A percentile compares a stretch with the other conserved stretches of the same genome.
phyloP scores from a whole-genome alignment of 1,284 basidiomycete genomes.

The Ustilago esculenta region DNA sequence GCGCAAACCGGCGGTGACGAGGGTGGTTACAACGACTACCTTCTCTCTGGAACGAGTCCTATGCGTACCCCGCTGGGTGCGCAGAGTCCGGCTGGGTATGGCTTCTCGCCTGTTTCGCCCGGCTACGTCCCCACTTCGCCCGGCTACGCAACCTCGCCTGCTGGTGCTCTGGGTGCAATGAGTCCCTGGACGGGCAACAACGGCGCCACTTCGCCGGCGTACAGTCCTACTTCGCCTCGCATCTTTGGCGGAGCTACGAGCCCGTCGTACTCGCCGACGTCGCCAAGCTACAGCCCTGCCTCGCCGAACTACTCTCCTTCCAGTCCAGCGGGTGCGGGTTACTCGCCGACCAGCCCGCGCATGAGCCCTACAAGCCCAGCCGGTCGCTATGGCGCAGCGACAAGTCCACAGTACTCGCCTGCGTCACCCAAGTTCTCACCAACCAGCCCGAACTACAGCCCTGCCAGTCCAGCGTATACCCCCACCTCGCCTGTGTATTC shows the following conservation, averaged over 20 bases:
- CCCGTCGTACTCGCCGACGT: constrained; percentile 71
- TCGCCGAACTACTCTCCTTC: constrained; percentile 61
- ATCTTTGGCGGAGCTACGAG: constrained; percentile 77
- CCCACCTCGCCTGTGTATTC: constrained; percentile 64
- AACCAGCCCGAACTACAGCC: constrained; percentile 58
- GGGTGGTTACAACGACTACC: constrained; percentile 74
- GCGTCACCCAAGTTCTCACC: constrained; percentile 56
- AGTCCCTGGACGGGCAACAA: constrained; percentile 59
- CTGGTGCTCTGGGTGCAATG: constrained; percentile 75
- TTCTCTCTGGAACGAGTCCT: constrained; percentile 83
- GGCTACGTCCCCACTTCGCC: constrained; percentile 61
- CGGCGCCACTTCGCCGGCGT: constrained; percentile 70
- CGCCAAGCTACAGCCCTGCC: constrained; percentile 62
- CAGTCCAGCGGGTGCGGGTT: constrained; percentile 56
- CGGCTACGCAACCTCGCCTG: constrained; percentile 62
- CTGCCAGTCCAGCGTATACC: constrained; percentile 70
- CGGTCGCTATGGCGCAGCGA: constrained; percentile 70
- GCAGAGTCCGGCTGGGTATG: constrained; percentile 62
- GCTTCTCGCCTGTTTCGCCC: constrained; percentile 62
- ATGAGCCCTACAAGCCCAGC: constrained; percentile 59
- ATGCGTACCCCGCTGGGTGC: constrained; percentile 66
- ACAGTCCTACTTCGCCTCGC: constrained; percentile 72
- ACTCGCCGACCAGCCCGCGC: constrained; percentile 62
- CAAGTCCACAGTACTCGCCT: constrained; percentile 68
- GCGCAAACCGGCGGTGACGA: constrained; percentile 85